These are phyloP conservation scores for Neofusicoccum kwambonambiense DNA, from an alignment of 2,329 filamentous ascomycete species.

Conservation along the genomic window DNA sequence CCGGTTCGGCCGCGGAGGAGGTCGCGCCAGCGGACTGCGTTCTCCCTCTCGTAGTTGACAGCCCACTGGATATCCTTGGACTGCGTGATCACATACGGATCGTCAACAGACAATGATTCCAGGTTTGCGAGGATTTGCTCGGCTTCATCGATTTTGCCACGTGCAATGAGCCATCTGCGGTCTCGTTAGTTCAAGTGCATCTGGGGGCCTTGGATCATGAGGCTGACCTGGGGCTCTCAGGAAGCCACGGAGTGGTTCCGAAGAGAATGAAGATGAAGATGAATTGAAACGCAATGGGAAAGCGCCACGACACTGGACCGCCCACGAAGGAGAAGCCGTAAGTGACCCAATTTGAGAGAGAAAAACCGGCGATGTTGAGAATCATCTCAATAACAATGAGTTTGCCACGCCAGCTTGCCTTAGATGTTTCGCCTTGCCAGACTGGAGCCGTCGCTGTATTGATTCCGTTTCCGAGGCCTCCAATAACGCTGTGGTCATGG, in stretches of 20 bases:
- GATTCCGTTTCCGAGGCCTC: conserved; percentile 52
- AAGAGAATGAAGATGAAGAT: conserved; percentile 50
- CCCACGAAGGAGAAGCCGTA: conserved; percentile 50
- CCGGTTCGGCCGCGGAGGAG: conserved; percentile 49
- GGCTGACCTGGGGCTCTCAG: conserved; percentile 42
- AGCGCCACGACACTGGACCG: conserved; percentile 45
- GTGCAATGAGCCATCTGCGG: conserved; percentile 45
- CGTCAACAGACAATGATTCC: conserved; percentile 44
- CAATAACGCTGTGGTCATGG: conserved; percentile 35
- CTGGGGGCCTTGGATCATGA: too few relatives aligned
- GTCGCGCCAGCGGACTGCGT: conserved; percentile 51
- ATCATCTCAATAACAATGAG: conserved; percentile 51
- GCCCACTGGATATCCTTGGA: conserved; percentile 49
- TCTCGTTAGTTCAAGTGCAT: background rate
- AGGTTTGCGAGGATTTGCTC: conserved; percentile 51
- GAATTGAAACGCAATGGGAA: conserved; percentile 51
- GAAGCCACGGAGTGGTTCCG: conserved; percentile 47
- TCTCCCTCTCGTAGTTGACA: conserved; percentile 50
- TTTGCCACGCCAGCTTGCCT: conserved; percentile 42
- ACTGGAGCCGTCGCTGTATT: conserved; percentile 52
- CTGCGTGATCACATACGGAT: conserved; percentile 46
- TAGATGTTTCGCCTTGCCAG: conserved; percentile 53
- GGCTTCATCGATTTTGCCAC: conserved; percentile 46
- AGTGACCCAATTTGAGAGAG: conserved; percentile 53
- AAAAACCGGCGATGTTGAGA: conserved; percentile 52